Base-by-base conservation (phyloP, 2,329 filamentous ascomycete genomes). In the Atkinsonella hypoxylon region DNA sequence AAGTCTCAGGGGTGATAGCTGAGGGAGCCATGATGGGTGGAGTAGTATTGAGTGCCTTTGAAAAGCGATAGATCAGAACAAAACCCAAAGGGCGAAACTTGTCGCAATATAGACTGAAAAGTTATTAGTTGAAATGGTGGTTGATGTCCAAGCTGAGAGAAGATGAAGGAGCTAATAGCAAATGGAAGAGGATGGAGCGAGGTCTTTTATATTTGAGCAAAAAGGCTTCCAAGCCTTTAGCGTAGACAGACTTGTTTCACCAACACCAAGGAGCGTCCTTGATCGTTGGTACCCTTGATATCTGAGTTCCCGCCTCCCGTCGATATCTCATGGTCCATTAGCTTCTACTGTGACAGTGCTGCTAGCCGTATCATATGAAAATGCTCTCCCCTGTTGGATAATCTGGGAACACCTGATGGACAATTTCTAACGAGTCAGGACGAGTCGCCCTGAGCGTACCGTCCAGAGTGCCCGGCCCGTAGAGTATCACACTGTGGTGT, bases 1-100 rank as follows among this genome's bases (percentile, higher is more conserved):
- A 64, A 49, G 59, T 56, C 55, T 65, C 62, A 32, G 64, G 63
- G 44, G 62, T 59, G 59, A 67, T 63, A 50, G 65, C 65, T 45
- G 61, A 63, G 58, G 65, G 65, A 55, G 64, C 63, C 65, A 67
- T 67, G 52, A 51, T 60, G 59, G 57, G 32, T 12, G 11, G 4
- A 40, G 38, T 39, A 4, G 20, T 26, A 26, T 26, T 7, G 18
- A 38, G 17, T 7, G n/a, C 5, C 20, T 47, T 32, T 18, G 40
- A 22, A 12, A 13, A 20, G n/a, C 3, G 10, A 40, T 17, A 10
- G 12, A n/a, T 7, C 22, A 32, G 30, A 15, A 30, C 10, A 26
- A 13, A 49, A 34, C 5, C n/a, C n/a, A n/a, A 38, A 31, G 32
- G 32, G 26, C 20, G 39, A n/a, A 45, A 26, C 49, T 36, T 46